Evolutionary conservation across 306 rosid genomes (phyloP), one percentile per base, ranked within the genome.

Genomic region (Crataegus laevigata): DNA sequence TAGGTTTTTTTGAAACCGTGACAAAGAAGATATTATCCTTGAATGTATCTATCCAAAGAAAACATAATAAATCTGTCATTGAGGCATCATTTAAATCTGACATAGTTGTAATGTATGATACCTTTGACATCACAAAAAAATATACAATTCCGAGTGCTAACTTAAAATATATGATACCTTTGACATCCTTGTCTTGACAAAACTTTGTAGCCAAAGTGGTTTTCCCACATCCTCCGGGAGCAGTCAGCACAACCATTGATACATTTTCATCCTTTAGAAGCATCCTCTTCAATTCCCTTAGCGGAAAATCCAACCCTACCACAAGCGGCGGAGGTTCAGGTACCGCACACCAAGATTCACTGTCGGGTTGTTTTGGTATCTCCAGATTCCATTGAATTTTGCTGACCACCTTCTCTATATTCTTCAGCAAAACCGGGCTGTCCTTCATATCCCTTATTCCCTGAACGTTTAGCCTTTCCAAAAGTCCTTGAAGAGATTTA

Each of bases 191-290:
- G 28, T 89, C 91, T 68, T 78, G 81, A 68, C 91, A 87, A 25
- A 89, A 69, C 69, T 1, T 80, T 66, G 78, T 76, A 9, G 79
- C 90, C 70, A 89, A 79, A 0, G 94, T 80, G 12, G 91, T 80
- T 79, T 87, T 89, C 28, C 94, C 91, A 1, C 82, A 80, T 55
- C 91, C 94, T n/a, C 63, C 82, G 1, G 81, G 42, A 22, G 87
- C 88, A 4, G 94, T 83, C 34, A 89, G 62, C 3, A 82, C 84
- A 50, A 76, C 54, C 70, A 85, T 80, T 0, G 85, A 72, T 2
- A 42, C 86, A 2, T 40, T 40, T 19, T 25, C 81, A 32, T 62
- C 71, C 28, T 34, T 50, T 1, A 87, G 74, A 69, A 87, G 81
- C 79, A 43, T 59, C 54, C 54, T 13, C 87, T 89, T 89, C 86